Evolutionary conservation across 1,139 yeast genomes (phyloP), one percentile per base, ranked within the genome.

Genomic region (Pichia sp.): DNA sequence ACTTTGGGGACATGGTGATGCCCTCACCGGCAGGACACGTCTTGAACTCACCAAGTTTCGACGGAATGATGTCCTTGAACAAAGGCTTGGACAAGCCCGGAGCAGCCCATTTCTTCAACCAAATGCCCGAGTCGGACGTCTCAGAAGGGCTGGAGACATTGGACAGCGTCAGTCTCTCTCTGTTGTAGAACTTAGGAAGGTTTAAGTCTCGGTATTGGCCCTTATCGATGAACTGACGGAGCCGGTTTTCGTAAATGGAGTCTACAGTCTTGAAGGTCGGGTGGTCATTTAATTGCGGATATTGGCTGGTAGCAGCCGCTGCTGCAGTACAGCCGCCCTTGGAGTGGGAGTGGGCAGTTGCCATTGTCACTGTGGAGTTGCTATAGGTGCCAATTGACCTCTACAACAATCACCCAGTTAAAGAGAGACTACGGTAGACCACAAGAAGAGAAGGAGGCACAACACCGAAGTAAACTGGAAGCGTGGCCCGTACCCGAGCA

Each of bases 211-310:
- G 70, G 72, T 87, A 93, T 61, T 84, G 84, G 6, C 84, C 83
- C 8, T 72, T 71, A 64, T 84, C 85, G 45, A 81, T 80, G 75
- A 92, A 92, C 64, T 90, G 97, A 50, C 95, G 79, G 58, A 93
- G 75, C 54, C 98, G 77, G 65, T 81, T 80, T 63, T 86, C 89
- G 67, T 87, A 92, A 56, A 92, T 80, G 54, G 81, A 78, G 67
- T 88, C 90, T 44, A 92, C 84, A 58, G 95, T 93, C 68, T 89
- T 89, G 65, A 90, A 87, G 53, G 81, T 83, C 3, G 97, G 97
- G 59, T 81, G 84, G 58, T 75, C 76, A 68, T 80, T 85, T 61
- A 75, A 60, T 54, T 67, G 71, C 5, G 78, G 70, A 56, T 75
- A 76, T 19, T 15, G 44, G 15, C 10, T 8, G 11, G 44, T 8